Base-by-base conservation (phyloP, 2,329 filamentous ascomycete genomes). In the Botrytis deweyae region DNA sequence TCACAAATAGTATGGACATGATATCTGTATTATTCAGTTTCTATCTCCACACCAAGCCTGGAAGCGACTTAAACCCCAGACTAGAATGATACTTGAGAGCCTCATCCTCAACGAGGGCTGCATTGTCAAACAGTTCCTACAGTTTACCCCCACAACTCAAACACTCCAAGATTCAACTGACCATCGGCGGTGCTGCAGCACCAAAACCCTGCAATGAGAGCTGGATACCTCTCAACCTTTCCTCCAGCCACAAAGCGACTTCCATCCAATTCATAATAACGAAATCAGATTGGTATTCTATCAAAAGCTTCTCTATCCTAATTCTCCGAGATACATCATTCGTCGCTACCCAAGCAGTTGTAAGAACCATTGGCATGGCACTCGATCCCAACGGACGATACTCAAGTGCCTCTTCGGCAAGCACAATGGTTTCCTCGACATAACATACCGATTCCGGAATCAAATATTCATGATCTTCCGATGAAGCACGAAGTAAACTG, bases 1-100 rank as follows among this genome's bases (percentile, higher is more conserved):
- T 25, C 46, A 25, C 46, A 12, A 49, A 49, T 49, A 40, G 12
- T 9, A 12, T 49, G 46, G 22, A 22, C 1, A 49, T 49, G 9
- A 12, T 4, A 49, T 49, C 22, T 49, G 22, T 25, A 25, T 49
- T 5, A 12, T 49, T 25, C 46, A 49, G 22, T 25, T 52, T 25
- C 10, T 2, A 0, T 25, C 1, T 25, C 22, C n/a, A 14, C 22
- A 14, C 1, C 49, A 1, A n/a, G 22, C 1, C 22, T n/a, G 1
- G 25, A n/a, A 52, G 1, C 22, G 0, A 4, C 49, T n/a, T 0
- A 52, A 7, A 14, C 4, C 4, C 10, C 49, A 52, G 22, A 1
- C 22, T n/a, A n/a, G 10, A 52, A 52, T n/a, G 10, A 14, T n/a
- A n/a, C 5, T n/a, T 14, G 10, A 52, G 10, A 0, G 5, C 4